These are phyloP conservation scores for Alternaria dauci DNA, from an alignment of 2,329 filamentous ascomycete species.

Conservation along the genomic window DNA sequence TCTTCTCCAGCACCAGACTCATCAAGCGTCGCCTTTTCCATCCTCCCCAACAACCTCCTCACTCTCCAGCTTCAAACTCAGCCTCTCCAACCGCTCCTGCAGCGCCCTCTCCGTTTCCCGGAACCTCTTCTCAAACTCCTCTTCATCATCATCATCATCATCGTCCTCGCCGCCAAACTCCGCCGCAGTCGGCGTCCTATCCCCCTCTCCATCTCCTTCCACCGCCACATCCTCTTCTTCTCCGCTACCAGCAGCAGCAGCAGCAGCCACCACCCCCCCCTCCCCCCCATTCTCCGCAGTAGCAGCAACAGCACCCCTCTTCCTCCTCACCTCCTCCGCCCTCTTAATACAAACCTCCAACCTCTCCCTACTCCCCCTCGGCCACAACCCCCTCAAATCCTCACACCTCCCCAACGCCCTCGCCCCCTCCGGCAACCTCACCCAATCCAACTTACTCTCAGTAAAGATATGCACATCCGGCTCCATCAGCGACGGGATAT, in stretches of 20 bases:
- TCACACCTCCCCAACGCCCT: slow-evolving; percentile 21
- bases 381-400: slow-evolving; percentile 31
- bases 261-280: no score
- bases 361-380: slow-evolving; percentile 39
- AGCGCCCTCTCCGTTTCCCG: slow-evolving; percentile 39
- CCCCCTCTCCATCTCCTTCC: slow-evolving; percentile 24
- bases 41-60: slow-evolving; percentile 9
- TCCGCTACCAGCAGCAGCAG: no score
- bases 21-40: neutral
- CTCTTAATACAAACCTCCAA: slow-evolving; percentile 25
- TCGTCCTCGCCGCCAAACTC: slow-evolving; percentile 32
- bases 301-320: neutral
- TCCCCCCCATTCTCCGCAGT: slow-evolving; percentile 2
- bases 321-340: slow-evolving; percentile 13
- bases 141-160: neutral
- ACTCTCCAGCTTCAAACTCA: slow-evolving; percentile 38
- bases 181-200: slow-evolving; percentile 44
- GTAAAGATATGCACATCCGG: slow-evolving; percentile 42
- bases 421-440: slow-evolving; percentile 35
- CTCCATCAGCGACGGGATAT: slow-evolving; percentile 40
- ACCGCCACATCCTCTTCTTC: slow-evolving; percentile 3
- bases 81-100: slow-evolving; percentile 39
- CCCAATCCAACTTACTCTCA: slow-evolving; percentile 42
- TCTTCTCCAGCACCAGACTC: neutral
- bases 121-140: slow-evolving; percentile 41